phyloP scores from a whole-genome alignment of 371 early-diverging fungal genomes.

The Saksenaea vasiformis region DNA sequence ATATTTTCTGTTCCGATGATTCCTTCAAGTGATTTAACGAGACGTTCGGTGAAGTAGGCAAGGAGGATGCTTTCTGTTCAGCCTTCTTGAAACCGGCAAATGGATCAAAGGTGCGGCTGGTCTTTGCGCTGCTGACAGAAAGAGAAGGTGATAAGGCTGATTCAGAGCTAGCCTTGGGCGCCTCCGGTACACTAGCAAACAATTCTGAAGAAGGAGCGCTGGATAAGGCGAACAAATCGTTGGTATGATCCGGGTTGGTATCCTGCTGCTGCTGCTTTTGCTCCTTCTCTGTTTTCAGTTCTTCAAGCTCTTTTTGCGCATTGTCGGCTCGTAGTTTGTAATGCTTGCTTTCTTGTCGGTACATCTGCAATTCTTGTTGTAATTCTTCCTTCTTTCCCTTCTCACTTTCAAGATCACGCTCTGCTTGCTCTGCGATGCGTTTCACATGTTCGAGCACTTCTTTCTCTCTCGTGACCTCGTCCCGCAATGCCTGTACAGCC shows the following conservation, averaged over 20 bases:
- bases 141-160: constrained; percentile 1
- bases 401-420: constrained; percentile 29
- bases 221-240: constrained; percentile 29
- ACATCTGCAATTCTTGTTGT: constrained; percentile 30
- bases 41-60: constrained; percentile 21
- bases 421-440: constrained; percentile 38
- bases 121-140: constrained; percentile 1
- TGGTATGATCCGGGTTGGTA: constrained; percentile 1
- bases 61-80: constrained; percentile 11
- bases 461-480: constrained; percentile 32
- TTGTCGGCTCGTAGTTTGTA: constrained; percentile 33
- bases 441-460: constrained; percentile 28
- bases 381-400: constrained; percentile 34
- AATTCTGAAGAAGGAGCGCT: constrained; percentile 19
- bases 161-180: constrained; percentile 11
- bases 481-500: constrained; percentile 28
- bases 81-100: constrained; percentile 39
- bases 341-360: constrained; percentile 38
- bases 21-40: constrained; percentile 34
- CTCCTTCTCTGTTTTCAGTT: constrained; percentile 19
- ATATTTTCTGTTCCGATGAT: constrained; percentile 21
- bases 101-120: constrained; percentile 31
- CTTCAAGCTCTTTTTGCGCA: constrained; percentile 27
- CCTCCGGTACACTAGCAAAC: constrained; percentile 20
- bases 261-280: neutral